Conservation (phyloP, 352 stramenopile genomes). For the Phytophthora macrochlamydospora region DNA sequence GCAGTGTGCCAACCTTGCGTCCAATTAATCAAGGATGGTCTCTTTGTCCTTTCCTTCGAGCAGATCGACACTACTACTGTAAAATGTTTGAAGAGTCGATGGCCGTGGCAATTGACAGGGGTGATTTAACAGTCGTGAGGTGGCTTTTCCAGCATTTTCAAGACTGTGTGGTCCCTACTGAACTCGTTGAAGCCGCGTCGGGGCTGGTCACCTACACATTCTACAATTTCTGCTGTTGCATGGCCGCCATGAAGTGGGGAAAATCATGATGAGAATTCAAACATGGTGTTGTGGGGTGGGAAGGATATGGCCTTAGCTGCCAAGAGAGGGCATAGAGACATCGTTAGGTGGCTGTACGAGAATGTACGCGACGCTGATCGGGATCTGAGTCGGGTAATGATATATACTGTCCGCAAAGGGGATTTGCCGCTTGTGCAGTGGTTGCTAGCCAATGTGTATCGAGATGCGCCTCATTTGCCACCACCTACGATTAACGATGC, state of each 20-base stretch:
- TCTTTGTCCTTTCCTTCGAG: slow-evolving; percentile 17
- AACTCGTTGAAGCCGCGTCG: slow-evolving; percentile 14
- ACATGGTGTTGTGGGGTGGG: slow-evolving; percentile 20
- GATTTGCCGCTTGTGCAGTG: slow-evolving; percentile 30
- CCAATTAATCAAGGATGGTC: slow-evolving; percentile 14
- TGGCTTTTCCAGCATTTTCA: slow-evolving; percentile 32
- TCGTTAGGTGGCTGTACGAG: slow-evolving; percentile 30
- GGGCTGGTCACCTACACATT: slow-evolving; percentile 16
- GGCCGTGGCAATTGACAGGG: slow-evolving; percentile 8
- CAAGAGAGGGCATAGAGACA: slow-evolving; percentile 20
- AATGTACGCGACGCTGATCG: slow-evolving; percentile 15
- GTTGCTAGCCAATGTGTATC: slow-evolving; percentile 28
- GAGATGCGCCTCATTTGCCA: slow-evolving; percentile 15
- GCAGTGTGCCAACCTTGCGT: slow-evolving; percentile 8
- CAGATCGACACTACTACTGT: slow-evolving; percentile 25
- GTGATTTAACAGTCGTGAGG: slow-evolving; percentile 12
- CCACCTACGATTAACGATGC: slow-evolving; percentile 33
- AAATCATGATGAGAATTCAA: neutral
- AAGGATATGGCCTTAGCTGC: slow-evolving; percentile 23
- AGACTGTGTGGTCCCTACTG: slow-evolving; percentile 7
- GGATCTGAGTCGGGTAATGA: slow-evolving; percentile 20
- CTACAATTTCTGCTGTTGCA: slow-evolving; percentile 22
- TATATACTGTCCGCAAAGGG: slow-evolving; percentile 26
- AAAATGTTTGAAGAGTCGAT: slow-evolving; percentile 17
- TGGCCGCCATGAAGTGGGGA: slow-evolving; percentile 4